A percentile compares a stretch with the other conserved stretches of the same genome.
Evolutionary conservation across 2,329 filamentous ascomycete genomes (phyloP).

Genomic region (Diaporthe longicolla): DNA sequence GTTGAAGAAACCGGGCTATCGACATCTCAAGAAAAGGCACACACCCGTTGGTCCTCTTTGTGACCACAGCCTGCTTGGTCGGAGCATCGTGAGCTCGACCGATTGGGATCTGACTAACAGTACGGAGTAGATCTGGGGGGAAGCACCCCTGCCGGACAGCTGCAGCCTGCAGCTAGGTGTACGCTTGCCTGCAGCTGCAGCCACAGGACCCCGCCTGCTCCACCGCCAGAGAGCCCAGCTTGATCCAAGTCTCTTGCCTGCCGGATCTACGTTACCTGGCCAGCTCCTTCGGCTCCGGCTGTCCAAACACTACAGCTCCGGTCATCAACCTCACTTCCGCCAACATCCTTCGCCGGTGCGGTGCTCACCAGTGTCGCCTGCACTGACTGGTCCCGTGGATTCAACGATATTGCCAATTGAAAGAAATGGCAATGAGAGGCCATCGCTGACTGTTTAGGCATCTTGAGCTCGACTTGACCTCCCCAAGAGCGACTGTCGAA

Average conservation of each 20-base stretch:
- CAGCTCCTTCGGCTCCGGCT: slow-evolving; percentile 20
- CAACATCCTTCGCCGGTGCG: background rate
- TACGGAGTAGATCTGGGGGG: background rate
- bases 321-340: background rate
- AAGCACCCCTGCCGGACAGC: slow-evolving; percentile 8
- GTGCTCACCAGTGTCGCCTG: background rate
- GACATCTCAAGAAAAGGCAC: background rate
- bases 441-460: slow-evolving; percentile 12
- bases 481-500: background rate
- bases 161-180: slow-evolving; percentile 32
- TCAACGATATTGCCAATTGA: background rate
- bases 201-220: slow-evolving; percentile 12
- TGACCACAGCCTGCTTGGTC: background rate
- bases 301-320: background rate
- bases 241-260: slow-evolving; percentile 3
- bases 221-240: background rate
- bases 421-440: background rate
- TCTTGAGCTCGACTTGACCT: slow-evolving; percentile 5
- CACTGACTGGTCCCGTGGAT: background rate
- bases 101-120: slow-evolving; percentile 13
- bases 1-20: background rate
- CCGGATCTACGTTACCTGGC: slow-evolving; percentile 19
- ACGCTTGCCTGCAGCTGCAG: slow-evolving; percentile 13
- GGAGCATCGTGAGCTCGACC: background rate
- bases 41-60: background rate